Base-by-base conservation (phyloP, 495 filamentous ascomycete species). In the Xylaria scruposa region DNA sequence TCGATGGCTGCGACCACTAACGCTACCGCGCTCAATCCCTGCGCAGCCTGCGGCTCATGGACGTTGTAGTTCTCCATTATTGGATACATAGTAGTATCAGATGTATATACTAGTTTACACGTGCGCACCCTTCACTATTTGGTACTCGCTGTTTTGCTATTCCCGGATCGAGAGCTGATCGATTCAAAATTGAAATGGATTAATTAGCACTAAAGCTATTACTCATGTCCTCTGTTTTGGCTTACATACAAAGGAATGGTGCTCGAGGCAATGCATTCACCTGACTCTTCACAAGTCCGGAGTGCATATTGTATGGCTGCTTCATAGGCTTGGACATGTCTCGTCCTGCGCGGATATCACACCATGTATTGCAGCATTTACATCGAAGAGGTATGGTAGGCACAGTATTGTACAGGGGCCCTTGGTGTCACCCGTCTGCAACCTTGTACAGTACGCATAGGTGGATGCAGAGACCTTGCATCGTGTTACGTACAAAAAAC, bases 401-500 rank as follows among this genome's bases (percentile, higher is more conserved):
- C 29, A 64, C 15, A 5, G 40, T 21, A 33, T 10, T 38, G 60
- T 29, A 63, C n/a, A 46, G 61, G 44, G 62, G 33, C 61, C 61
- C 26, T 65, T 65, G 44, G 62, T n/a, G 62, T 53, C 46, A 66
- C 29, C 62, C 46, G 46, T 38, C 13, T 33, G 36, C 62, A 19
- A 70, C 33, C 26, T 62, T 36, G 46, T 64, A 46, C 36, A 38
- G 36, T 38, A 38, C 36, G 36, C 36, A 38, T 42, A 21, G 38
- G 44, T 58, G 21, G 49, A 74, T 70, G 71, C 65, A 29, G 69
- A 69, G 60, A 51, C 54, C 70, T 47, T 44, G 44, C 58, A 60
- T 44, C 38, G 71, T 49, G 53, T 79, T 76, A 79, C 77, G 75
- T 79, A 77, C 67, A 67, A 26, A 47, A 74, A 74, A 40, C 59